These are phyloP conservation scores for Pseudisothecium myosuroides DNA, from an alignment of 225 moss, liverwort and hornwort genomes.

Conservation along the genomic window DNA sequence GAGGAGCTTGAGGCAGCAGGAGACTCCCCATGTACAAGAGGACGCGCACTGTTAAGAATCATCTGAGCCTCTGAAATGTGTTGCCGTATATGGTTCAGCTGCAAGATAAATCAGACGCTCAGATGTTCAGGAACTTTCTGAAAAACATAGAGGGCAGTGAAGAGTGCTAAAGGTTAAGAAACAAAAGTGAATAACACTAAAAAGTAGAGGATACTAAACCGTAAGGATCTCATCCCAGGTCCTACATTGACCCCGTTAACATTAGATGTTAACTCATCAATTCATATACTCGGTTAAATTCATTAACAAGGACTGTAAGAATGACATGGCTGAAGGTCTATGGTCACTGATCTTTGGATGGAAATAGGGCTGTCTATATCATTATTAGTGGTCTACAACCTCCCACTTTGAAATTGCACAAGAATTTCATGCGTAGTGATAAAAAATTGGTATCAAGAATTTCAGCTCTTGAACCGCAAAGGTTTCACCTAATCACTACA, in stretches of 20 bases:
- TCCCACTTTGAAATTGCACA: background rate
- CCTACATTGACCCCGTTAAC: background rate
- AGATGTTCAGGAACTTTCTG: background rate
- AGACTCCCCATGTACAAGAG: conserved; percentile 6
- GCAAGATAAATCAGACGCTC: conserved; percentile 1
- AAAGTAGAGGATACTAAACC: background rate
- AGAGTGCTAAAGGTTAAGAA: background rate
- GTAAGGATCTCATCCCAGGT: background rate
- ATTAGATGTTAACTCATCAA: background rate
- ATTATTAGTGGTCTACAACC: background rate
- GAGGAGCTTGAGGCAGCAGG: background rate
- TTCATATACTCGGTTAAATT: background rate
- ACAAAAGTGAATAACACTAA: background rate
- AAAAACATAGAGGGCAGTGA: background rate
- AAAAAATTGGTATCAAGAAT: background rate
- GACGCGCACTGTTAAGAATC: conserved; percentile 14
- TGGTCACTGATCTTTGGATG: background rate
- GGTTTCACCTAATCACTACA: background rate
- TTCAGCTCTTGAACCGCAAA: background rate
- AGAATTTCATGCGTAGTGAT: background rate
- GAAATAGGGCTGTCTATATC: background rate
- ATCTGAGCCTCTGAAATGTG: conserved; percentile 26
- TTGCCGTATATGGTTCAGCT: conserved; percentile 46
- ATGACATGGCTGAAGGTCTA: background rate
- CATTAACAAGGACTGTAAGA: background rate